phyloP scores from a whole-genome alignment of 129 eudicot species.

The Pulicaria dysenterica region DNA sequence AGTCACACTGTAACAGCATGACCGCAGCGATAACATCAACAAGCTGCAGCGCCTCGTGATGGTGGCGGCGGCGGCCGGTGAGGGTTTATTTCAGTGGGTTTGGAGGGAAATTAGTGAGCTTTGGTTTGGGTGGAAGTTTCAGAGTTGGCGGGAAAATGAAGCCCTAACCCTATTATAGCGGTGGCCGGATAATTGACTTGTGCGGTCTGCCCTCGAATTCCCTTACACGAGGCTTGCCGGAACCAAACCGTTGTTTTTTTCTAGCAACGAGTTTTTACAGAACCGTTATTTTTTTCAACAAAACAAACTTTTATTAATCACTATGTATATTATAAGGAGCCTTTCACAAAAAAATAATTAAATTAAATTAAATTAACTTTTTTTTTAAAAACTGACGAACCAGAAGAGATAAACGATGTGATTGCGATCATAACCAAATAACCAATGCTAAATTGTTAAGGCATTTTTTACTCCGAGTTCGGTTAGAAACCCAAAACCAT shows the following conservation, averaged over 20 bases:
- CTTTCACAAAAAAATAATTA: no score
- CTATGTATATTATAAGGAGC: no score
- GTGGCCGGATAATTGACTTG: constrained; percentile 7
- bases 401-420: no score
- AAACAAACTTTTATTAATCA: no score
- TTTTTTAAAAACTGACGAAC: no score
- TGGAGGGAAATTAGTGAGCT: neutral
- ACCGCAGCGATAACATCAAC: constrained; percentile 54
- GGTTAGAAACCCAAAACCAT: no score
- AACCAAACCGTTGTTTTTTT: neutral
- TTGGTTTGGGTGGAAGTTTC: neutral
- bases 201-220: neutral
- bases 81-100: neutral
- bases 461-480: no score
- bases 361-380: no score
- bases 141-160: constrained; percentile 31
- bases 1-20: constrained; percentile 33
- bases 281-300: neutral
- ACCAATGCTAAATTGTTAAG: no score
- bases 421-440: no score
- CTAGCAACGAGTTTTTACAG: no score
- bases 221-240: neutral
- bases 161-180: neutral
- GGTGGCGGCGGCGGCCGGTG: neutral
- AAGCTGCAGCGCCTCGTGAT: constrained; percentile 10